Percentiles rank a stretch among this genome's conserved stretches.
phyloP scores from a whole-genome alignment of 352 stramenopile genomes.

The Globisporangium alternatum region DNA sequence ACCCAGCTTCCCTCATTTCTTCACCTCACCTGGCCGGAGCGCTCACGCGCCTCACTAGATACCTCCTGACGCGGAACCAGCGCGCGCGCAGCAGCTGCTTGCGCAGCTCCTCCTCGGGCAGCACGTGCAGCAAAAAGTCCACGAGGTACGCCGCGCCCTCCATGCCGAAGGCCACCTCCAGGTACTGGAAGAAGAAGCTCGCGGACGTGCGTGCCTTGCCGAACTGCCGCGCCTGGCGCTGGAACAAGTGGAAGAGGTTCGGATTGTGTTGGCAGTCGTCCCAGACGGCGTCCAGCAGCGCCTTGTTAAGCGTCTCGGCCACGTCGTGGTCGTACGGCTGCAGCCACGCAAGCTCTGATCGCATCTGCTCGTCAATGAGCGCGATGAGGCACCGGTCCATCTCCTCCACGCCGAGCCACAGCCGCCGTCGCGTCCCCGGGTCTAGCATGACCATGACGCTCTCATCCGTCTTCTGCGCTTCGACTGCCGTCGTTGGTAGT shows the following conservation, averaged over 20 bases:
- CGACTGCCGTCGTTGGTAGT: background rate
- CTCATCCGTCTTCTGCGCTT: conserved; percentile 12
- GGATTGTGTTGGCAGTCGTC: conserved; percentile 84
- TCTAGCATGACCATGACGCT: background rate
- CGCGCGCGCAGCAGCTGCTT: conserved; percentile 60
- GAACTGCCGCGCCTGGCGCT: conserved; percentile 75
- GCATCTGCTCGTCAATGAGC: conserved; percentile 49
- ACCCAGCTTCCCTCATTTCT: background rate
- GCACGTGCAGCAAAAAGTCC: conserved; percentile 78
- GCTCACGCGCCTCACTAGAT: conserved; percentile 56
- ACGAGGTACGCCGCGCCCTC: conserved; percentile 74
- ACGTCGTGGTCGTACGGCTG: conserved; percentile 54
- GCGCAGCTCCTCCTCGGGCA: conserved; percentile 61
- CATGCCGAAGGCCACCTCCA: conserved; percentile 76
- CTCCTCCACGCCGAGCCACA: conserved; percentile 77
- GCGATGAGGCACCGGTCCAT: conserved; percentile 67
- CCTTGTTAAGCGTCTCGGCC: conserved; percentile 66
- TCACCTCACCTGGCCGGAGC: conserved; percentile 14
- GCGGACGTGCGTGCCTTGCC: conserved; percentile 56
- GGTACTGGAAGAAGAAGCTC: conserved; percentile 69
- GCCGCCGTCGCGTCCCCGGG: conserved; percentile 18
- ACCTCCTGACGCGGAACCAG: conserved; percentile 65
- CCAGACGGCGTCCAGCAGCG: conserved; percentile 81
- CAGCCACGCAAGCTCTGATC: conserved; percentile 32
- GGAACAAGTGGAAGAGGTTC: conserved; percentile 79